Evolutionary conservation across 306 rosid genomes (phyloP).

Genomic region (Potentilla sterilis): DNA sequence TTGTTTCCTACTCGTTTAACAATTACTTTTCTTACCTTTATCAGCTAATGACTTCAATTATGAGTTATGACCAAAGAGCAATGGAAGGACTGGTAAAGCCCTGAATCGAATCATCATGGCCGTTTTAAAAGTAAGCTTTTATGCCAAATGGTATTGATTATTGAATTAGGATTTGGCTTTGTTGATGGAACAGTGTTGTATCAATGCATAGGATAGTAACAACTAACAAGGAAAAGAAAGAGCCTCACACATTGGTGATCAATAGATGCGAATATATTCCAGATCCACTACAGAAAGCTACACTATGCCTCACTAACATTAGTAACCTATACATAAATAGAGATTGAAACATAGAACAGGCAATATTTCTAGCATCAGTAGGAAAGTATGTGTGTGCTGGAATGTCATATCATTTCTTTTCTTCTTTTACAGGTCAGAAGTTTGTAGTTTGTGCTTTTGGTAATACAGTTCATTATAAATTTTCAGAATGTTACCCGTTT

Average conservation of each 20-base stretch:
- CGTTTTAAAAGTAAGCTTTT: not conserved
- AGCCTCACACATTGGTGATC: not conserved
- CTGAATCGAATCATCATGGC: not conserved
- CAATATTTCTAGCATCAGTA: not conserved
- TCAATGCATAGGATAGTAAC: not conserved
- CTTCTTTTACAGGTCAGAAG: not conserved
- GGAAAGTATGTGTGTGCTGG: not conserved
- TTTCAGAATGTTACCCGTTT: not conserved
- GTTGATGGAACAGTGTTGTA: not conserved
- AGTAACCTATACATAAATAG: not conserved
- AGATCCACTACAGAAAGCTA: not conserved
- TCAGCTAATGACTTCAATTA: conserved; percentile 45
- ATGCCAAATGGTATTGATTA: not conserved
- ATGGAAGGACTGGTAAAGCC: conserved; percentile 37
- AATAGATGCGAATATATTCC: not conserved
- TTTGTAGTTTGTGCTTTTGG: not conserved
- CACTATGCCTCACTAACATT: not conserved
- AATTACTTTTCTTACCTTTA: conserved; percentile 21
- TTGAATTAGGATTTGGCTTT: not conserved
- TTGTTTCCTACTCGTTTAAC: conserved; percentile 1
- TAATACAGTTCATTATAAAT: not conserved
- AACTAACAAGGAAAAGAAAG: not conserved
- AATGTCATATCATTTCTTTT: not conserved
- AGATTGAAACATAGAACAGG: not conserved
- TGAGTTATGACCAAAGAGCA: conserved; percentile 37